These are phyloP conservation scores for Dictyostelium citrinum DNA, from an alignment of 78 protist genomes.

Conservation along the genomic window DNA sequence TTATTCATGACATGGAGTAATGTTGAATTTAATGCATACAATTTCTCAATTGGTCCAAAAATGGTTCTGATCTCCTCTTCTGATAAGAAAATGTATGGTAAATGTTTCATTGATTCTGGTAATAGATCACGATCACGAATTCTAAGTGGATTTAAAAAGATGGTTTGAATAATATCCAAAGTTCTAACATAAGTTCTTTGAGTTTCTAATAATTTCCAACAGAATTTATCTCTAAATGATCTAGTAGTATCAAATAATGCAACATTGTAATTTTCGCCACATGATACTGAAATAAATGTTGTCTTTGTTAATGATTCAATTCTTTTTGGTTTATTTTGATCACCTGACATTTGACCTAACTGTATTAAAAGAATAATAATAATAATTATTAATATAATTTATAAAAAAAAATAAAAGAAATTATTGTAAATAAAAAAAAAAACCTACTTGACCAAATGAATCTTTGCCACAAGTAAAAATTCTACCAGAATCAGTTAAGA, in stretches of 20 bases:
- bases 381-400: no score
- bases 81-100: constrained; percentile 58
- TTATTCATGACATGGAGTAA: constrained; percentile 15
- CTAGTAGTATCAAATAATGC: constrained; percentile 51
- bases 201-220: constrained; percentile 65
- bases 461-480: constrained; percentile 67
- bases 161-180: neutral
- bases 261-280: constrained; percentile 60
- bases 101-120: constrained; percentile 39
- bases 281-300: constrained; percentile 11
- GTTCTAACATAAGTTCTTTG: constrained; percentile 46
- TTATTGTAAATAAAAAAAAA: neutral
- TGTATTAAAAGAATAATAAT: no score
- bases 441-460: constrained; percentile 37
- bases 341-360: constrained; percentile 35
- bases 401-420: neutral
- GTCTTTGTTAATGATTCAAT: constrained; percentile 26
- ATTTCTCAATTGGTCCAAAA: constrained; percentile 28
- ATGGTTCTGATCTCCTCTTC: constrained; percentile 53
- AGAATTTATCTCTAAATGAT: constrained; percentile 46
- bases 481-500: constrained; percentile 45
- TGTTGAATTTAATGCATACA: constrained; percentile 11
- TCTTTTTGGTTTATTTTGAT: constrained; percentile 30
- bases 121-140: constrained; percentile 55
- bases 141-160: constrained; percentile 40